These are phyloP conservation scores for Microbotryum saponariae DNA, from an alignment of 1,284 basidiomycete species.

Conservation along the genomic window DNA sequence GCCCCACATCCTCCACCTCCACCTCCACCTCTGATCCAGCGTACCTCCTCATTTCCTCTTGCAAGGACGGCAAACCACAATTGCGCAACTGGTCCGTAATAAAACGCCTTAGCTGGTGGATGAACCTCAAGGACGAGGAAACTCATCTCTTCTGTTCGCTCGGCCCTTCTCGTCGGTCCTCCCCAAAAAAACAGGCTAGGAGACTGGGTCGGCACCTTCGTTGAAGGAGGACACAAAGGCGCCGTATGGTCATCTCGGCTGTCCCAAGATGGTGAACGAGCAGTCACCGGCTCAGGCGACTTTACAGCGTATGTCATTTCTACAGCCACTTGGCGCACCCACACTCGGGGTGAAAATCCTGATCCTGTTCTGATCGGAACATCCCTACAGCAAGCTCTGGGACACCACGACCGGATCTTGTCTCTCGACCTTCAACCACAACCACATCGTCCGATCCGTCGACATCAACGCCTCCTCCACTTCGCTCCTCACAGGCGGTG, in stretches of 20 bases:
- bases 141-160: background rate
- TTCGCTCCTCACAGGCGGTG: conserved; percentile 80
- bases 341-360: conserved; percentile 7
- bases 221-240: conserved; percentile 71
- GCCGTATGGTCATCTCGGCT: conserved; percentile 97
- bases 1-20: background rate
- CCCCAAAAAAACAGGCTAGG: conserved; percentile 50
- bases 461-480: conserved; percentile 64
- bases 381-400: conserved; percentile 75
- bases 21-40: conserved; percentile 52
- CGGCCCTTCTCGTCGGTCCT: background rate
- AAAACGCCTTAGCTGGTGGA: background rate
- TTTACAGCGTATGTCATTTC: conserved; percentile 78
- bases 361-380: background rate
- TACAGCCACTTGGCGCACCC: background rate
- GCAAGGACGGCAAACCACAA: conserved; percentile 96
- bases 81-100: conserved; percentile 71
- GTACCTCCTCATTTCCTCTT: conserved; percentile 82
- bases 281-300: conserved; percentile 90
- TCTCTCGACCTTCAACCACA: conserved; percentile 89
- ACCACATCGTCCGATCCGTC: conserved; percentile 94
- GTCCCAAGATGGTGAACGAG: conserved; percentile 58
- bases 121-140: background rate
- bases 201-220: conserved; percentile 97
- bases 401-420: conserved; percentile 81